These are phyloP conservation scores for Asterella californica DNA, from an alignment of 225 moss, liverwort and hornwort species.

Conservation along the genomic window DNA sequence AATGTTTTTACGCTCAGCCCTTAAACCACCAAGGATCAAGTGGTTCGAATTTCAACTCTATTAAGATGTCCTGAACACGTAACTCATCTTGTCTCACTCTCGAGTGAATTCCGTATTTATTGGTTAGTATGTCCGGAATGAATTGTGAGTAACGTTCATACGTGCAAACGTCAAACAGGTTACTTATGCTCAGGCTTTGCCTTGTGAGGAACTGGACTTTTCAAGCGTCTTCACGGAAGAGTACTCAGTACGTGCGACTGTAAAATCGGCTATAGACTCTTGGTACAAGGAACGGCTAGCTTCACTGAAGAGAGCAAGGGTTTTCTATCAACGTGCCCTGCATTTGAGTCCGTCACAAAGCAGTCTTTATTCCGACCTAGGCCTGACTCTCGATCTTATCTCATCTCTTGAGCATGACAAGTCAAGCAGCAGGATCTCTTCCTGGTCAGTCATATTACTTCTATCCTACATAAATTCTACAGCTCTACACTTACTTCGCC, in stretches of 20 bases:
- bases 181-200: conserved; percentile 77
- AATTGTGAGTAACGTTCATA: not conserved
- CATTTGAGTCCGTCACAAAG: conserved; percentile 87
- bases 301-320: conserved; percentile 69
- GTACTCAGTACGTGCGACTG: conserved; percentile 29
- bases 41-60: not conserved
- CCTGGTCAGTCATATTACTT: conserved; percentile 48
- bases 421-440: conserved; percentile 26
- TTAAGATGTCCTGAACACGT: not conserved
- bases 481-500: not conserved
- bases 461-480: not conserved
- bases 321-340: conserved; percentile 77
- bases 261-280: conserved; percentile 47
- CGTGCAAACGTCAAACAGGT: conserved; percentile 42
- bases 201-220: conserved; percentile 55
- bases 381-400: conserved; percentile 73
- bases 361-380: conserved; percentile 83
- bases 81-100: not conserved
- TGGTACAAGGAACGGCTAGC: conserved; percentile 67
- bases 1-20: not conserved
- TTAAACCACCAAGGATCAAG: not conserved
- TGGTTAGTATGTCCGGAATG: not conserved
- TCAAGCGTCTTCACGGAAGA: conserved; percentile 25
- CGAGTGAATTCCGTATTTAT: not conserved
- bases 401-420: conserved; percentile 48